phyloP scores from a whole-genome alignment of 2,329 filamentous ascomycete genomes.

The Aspergillus brunneoviolaceus region DNA sequence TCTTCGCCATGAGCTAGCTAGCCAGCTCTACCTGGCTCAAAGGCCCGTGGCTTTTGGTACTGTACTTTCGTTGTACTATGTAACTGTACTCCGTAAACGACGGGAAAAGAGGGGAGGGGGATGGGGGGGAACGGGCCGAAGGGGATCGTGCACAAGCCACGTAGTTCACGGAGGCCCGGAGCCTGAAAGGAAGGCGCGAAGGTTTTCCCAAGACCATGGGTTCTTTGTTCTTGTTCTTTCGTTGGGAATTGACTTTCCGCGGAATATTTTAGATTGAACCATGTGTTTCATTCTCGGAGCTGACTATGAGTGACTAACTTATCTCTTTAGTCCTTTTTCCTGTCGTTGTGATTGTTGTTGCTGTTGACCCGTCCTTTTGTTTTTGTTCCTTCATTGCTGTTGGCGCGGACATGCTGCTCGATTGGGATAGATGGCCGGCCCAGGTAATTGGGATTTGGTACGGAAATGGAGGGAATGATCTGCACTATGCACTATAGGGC shows the following conservation, averaged over 20 bases:
- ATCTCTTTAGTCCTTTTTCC: too few relatives aligned
- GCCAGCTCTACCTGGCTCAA: too few relatives aligned
- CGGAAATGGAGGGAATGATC: neutral
- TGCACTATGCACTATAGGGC: neutral
- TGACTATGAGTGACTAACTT: too few relatives aligned
- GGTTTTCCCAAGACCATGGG: neutral
- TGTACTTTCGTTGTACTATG: too few relatives aligned
- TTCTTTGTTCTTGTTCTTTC: neutral
- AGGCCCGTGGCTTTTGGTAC: neutral
- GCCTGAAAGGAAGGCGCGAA: neutral
- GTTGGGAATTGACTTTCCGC: neutral
- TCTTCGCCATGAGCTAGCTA: neutral
- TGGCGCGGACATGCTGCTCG: constrained; percentile 17
- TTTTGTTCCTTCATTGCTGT: neutral
- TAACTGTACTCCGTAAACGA: neutral
- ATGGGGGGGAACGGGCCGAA: neutral
- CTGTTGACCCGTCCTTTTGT: neutral
- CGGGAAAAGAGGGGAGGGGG: too few relatives aligned
- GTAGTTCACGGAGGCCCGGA: neutral
- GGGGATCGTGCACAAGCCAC: neutral
- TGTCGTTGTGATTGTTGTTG: neutral
- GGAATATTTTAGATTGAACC: neutral
- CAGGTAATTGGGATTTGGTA: neutral
- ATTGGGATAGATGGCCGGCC: constrained; percentile 6
- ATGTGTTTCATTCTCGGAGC: too few relatives aligned